A percentile compares a stretch with the other conserved stretches of the same genome.
Conservation (phyloP, 2,329 filamentous ascomycete species). For the Nemania sp. region DNA sequence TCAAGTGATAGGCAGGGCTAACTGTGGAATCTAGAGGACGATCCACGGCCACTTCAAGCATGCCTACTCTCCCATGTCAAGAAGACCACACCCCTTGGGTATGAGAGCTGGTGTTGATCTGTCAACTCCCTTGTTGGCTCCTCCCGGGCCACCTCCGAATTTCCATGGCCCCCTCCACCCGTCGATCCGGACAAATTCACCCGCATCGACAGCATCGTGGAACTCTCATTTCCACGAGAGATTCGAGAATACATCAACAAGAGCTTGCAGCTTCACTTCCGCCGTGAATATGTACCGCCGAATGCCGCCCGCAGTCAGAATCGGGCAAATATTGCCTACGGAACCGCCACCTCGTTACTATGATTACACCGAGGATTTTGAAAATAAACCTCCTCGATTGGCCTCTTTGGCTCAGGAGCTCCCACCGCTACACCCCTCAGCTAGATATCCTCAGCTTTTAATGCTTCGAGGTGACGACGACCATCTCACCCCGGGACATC, state of each 20-base stretch:
- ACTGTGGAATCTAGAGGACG: slow-evolving; percentile 46
- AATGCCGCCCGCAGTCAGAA: slow-evolving; percentile 35
- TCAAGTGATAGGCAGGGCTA: slow-evolving; percentile 13
- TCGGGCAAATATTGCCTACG: slow-evolving; percentile 26
- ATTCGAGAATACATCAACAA: slow-evolving; percentile 44
- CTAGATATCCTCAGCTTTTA: slow-evolving; percentile 29
- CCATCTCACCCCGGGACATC: slow-evolving; percentile 31
- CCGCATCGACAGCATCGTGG: slow-evolving; percentile 42
- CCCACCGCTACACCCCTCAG: slow-evolving; percentile 30
- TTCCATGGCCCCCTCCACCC: slow-evolving; percentile 31
- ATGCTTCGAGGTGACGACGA: slow-evolving; percentile 36
- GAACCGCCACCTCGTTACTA: slow-evolving; percentile 50
- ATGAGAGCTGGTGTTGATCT: slow-evolving; percentile 47
- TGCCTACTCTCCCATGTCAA: slow-evolving; percentile 43
- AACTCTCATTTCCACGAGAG: slow-evolving; percentile 40
- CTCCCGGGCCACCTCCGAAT: slow-evolving; percentile 28
- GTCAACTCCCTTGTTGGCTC: slow-evolving; percentile 47
- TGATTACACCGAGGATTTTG: slow-evolving; percentile 58
- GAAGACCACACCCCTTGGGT: slow-evolving; percentile 46
- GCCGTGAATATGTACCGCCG: slow-evolving; percentile 54
- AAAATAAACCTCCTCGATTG: slow-evolving; percentile 37
- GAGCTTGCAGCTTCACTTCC: slow-evolving; percentile 56
- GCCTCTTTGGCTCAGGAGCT: slow-evolving; percentile 29
- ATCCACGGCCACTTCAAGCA: slow-evolving; percentile 49
- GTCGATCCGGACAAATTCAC: slow-evolving; percentile 42